Conservation (phyloP, 352 stramenopile species). For the Halophytophthora polymorphica region DNA sequence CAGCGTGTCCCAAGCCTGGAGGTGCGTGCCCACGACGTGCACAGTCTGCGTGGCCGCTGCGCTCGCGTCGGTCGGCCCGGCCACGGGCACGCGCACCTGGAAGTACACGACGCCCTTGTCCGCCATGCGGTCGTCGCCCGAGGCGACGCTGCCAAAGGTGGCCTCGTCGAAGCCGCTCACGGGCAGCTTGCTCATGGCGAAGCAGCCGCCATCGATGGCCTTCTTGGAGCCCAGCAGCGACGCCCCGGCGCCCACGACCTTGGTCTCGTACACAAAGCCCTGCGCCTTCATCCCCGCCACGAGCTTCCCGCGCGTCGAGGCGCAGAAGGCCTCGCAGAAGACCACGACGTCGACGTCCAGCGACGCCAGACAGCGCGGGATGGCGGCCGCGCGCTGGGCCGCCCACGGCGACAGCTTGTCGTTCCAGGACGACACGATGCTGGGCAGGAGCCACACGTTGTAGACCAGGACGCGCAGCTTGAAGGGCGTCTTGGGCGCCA, state of each 20-base stretch:
- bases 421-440: slow-evolving; percentile 56
- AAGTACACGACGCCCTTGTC: slow-evolving; percentile 73
- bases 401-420: slow-evolving; percentile 57
- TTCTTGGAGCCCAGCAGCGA: slow-evolving; percentile 58
- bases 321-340: slow-evolving; percentile 74
- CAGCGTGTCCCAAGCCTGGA: slow-evolving; percentile 65
- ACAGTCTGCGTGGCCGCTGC: slow-evolving; percentile 24
- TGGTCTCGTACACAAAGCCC: slow-evolving; percentile 71
- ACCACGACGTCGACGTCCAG: slow-evolving; percentile 56
- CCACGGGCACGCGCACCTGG: slow-evolving; percentile 26
- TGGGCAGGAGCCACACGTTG: slow-evolving; percentile 72
- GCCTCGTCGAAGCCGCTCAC: slow-evolving; percentile 53
- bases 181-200: slow-evolving; percentile 69
- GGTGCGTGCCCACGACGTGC: slow-evolving; percentile 61
- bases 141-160: slow-evolving; percentile 51
- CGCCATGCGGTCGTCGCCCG: slow-evolving; percentile 56
- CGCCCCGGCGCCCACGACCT: slow-evolving; percentile 40
- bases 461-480: slow-evolving; percentile 61
- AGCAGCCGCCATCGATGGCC: slow-evolving; percentile 56
- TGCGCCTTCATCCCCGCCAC: slow-evolving; percentile 61
- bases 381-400: slow-evolving; percentile 45
- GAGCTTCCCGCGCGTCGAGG: slow-evolving; percentile 37
- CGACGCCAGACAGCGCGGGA: slow-evolving; percentile 38
- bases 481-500: slow-evolving; percentile 18
- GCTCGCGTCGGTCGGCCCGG: neutral